phyloP scores from a whole-genome alignment of 768 basidiomycete species.

The Albatrellus ellisii region DNA sequence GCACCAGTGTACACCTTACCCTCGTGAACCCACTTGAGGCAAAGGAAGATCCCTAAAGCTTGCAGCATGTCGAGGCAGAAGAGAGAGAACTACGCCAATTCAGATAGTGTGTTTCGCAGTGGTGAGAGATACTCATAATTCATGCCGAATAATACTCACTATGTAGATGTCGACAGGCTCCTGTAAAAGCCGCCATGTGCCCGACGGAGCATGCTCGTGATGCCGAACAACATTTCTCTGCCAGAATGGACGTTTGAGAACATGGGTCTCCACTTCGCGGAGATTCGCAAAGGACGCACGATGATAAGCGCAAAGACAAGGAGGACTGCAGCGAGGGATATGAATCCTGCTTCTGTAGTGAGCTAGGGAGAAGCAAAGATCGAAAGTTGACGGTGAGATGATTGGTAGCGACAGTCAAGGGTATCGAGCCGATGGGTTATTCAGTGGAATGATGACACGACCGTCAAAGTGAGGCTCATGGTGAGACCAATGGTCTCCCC shows the following conservation, averaged over 20 bases:
- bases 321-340: neutral
- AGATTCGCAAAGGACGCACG: conserved; percentile 3
- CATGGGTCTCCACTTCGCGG: too few relatives aligned
- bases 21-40: conserved; percentile 24
- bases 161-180: conserved; percentile 29
- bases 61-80: conserved; percentile 24
- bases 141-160: conserved; percentile 14
- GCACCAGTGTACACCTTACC: conserved; percentile 22
- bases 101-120: conserved; percentile 8
- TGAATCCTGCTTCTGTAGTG: conserved; percentile 21
- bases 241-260: neutral
- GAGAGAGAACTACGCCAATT: conserved; percentile 12
- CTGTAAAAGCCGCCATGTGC: conserved; percentile 17
- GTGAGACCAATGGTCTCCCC: conserved; percentile 25
- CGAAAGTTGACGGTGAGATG: neutral
- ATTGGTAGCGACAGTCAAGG: neutral
- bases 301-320: neutral
- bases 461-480: conserved; percentile 12
- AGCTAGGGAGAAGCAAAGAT: conserved; percentile 19
- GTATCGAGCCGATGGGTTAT: neutral
- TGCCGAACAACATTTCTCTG: conserved; percentile 9
- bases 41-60: conserved; percentile 24
- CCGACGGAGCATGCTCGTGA: neutral
- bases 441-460: neutral
- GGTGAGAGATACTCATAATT: neutral